phyloP scores from a whole-genome alignment of 2,329 filamentous ascomycete species.

The Geoglossum cookeanum region DNA sequence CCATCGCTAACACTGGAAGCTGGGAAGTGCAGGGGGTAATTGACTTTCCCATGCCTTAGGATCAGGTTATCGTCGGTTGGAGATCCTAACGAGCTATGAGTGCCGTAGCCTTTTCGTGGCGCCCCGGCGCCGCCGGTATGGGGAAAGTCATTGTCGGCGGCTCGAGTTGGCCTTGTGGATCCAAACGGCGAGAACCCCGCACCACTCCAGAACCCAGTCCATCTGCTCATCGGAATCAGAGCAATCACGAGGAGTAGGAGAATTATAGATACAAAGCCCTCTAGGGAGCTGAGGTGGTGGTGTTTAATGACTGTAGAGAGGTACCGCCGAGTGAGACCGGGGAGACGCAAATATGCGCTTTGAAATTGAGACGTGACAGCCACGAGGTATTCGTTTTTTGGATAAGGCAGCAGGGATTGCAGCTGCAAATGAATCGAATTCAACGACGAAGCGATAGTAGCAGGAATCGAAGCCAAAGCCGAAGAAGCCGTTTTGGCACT shows the following conservation, averaged over 20 bases:
- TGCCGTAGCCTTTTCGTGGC: conserved; percentile 19
- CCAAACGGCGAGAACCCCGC: conserved; percentile 4
- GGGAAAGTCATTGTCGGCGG: conserved; percentile 59
- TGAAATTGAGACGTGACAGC: not conserved
- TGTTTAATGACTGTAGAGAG: not conserved
- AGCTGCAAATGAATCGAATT: not conserved
- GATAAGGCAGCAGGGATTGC: not conserved
- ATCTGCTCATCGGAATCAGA: conserved; percentile 2
- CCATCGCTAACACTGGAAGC: conserved; percentile 58
- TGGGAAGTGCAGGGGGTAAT: conserved; percentile 53
- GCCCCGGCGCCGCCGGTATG: conserved; percentile 57
- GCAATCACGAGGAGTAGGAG: not conserved
- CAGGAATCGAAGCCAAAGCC: not conserved
- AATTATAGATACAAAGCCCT: not conserved
- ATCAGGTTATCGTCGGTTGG: conserved; percentile 41
- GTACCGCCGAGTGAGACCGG: not conserved
- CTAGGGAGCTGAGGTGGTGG: not conserved
- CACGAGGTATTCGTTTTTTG: not conserved
- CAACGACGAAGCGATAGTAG: not conserved
- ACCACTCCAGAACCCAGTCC: conserved; percentile 1
- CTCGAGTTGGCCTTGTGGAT: conserved; percentile 13
- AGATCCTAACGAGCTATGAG: conserved; percentile 17
- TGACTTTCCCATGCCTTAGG: conserved; percentile 46
- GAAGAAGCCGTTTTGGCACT: not conserved
- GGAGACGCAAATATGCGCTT: not conserved